Base-by-base conservation (phyloP, 139 green algal genomes). In the Pycnococcus provasolii region DNA sequence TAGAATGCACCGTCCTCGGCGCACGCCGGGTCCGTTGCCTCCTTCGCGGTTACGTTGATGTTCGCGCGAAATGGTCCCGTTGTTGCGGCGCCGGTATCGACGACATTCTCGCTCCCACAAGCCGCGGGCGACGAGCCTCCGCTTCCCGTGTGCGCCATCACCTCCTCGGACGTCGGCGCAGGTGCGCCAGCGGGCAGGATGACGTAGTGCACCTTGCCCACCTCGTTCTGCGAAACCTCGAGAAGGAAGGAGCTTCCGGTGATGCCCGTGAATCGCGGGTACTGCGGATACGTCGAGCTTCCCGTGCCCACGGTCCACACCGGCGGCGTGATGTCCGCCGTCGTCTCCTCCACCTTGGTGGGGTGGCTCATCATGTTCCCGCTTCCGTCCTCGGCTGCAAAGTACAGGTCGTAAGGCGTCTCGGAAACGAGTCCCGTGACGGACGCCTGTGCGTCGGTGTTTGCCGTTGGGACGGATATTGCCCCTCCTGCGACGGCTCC, bases 151-250 rank as follows among this genome's bases (percentile, higher is more conserved):
- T 52, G 58, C 6, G n/a, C 5, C 26, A 15, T 11, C 37, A 64
- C 42, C 37, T 64, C 37, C 41, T 26, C 58, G 9, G 58, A 15
- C 4, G 58, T 64, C 41, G 58, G 58, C n/a, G 58, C 58, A 0
- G 41, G 37, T 26, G 9, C 8, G 58, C 26, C 58, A 40, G 6
- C 8, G 58, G 58, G 58, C 15, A 64, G 37, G 41, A 64, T 0
- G 41, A 64, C 9, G 58, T 64, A 64, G 26, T 47, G 47, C 5
- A 11, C 58, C 9, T 64, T 64, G 5, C 58, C 58, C 4, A 47
- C 4, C 58, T 64, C 58, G 0, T 64, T 11, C 4, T 9, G 8
- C 6, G n/a, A 50, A 4, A 64, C 7, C 5, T 26, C 37, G 37
- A 64, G 41, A 4, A 50, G 5, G 15, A 47, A 9, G 58, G 58